Evolutionary conservation across 768 basidiomycete genomes (phyloP).

Genomic region (Cystobasidium tubakii): DNA sequence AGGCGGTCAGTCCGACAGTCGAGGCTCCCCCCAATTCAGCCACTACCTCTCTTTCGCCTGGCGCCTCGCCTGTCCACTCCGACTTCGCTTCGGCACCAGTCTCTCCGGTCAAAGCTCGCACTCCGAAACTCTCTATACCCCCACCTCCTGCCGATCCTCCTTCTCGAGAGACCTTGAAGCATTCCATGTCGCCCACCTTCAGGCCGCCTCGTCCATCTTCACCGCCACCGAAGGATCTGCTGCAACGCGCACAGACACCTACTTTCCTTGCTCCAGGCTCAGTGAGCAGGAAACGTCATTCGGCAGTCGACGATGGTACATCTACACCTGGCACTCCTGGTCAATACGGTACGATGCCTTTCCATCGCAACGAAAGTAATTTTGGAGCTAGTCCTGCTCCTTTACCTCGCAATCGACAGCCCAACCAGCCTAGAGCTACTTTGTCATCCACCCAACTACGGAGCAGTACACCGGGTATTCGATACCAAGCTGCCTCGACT

Average conservation of each 20-base stretch:
- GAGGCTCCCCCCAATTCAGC: not conserved
- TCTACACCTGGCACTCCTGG: slow-evolving; percentile 30
- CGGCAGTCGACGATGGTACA: slow-evolving; percentile 42
- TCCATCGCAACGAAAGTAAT: slow-evolving; percentile 13
- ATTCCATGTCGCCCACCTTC: slow-evolving; percentile 20
- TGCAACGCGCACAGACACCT: slow-evolving; percentile 64
- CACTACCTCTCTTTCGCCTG: not conserved
- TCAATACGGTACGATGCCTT: slow-evolving; percentile 27
- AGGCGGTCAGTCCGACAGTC: not conserved
- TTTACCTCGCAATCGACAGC: slow-evolving; percentile 10
- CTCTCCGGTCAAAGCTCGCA: slow-evolving; percentile 17
- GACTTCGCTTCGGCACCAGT: not conserved
- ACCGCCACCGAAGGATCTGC: slow-evolving; percentile 84
- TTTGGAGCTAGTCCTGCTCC: slow-evolving; percentile 30
- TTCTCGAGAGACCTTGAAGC: slow-evolving; percentile 16
- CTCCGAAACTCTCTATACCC: slow-evolving; percentile 37
- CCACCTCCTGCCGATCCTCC: slow-evolving; percentile 37
- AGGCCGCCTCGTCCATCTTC: slow-evolving; percentile 78
- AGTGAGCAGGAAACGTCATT: slow-evolving; percentile 44
- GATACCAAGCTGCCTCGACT: slow-evolving; percentile 34
- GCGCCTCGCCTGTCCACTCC: not conserved
- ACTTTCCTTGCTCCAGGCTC: slow-evolving; percentile 41
- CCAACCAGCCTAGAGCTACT: not conserved
- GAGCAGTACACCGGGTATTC: slow-evolving; percentile 27
- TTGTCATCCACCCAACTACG: slow-evolving; percentile 26